Evolutionary conservation across 805 yeast species (phyloP).

Genomic region (Yarrowia sp.): DNA sequence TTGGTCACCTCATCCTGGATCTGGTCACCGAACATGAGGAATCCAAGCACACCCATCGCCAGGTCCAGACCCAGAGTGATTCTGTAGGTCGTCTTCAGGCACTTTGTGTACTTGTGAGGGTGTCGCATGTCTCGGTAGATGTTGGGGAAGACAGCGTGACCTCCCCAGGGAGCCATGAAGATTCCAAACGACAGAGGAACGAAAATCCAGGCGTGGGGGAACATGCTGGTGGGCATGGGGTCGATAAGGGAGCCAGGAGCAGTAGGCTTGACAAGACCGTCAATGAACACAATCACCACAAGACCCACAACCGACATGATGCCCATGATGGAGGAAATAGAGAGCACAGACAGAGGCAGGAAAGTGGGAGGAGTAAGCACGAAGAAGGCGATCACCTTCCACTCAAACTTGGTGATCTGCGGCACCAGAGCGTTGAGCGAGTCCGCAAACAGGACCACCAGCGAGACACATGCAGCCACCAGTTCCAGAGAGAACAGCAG

Average conservation of each 20-base stretch:
- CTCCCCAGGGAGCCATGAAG: slow-evolving; percentile 68
- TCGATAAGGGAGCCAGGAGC: slow-evolving; percentile 73
- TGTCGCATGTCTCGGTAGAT: slow-evolving; percentile 70
- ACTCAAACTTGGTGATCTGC: slow-evolving; percentile 49
- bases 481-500: slow-evolving; percentile 72
- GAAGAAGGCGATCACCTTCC: slow-evolving; percentile 58
- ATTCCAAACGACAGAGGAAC: slow-evolving; percentile 44
- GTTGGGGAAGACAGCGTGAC: slow-evolving; percentile 79
- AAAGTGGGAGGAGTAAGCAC: slow-evolving; percentile 77
- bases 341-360: slow-evolving; percentile 69
- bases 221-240: slow-evolving; percentile 63
- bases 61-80: slow-evolving; percentile 58
- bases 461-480: slow-evolving; percentile 76
- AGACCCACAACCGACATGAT: slow-evolving; percentile 67
- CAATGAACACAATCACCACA: slow-evolving; percentile 53
- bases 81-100: slow-evolving; percentile 54
- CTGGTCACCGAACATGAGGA: slow-evolving; percentile 70
- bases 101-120: slow-evolving; percentile 54
- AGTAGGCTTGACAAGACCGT: slow-evolving; percentile 59
- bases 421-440: slow-evolving; percentile 72
- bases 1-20: slow-evolving; percentile 76
- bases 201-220: slow-evolving; percentile 59
- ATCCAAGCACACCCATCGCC: slow-evolving; percentile 62
- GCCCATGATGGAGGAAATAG: slow-evolving; percentile 68
- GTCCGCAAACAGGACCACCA: slow-evolving; percentile 81